Percentiles rank a stretch among this genome's conserved stretches.
These are phyloP conservation scores for Arctium lappa DNA, from an alignment of 129 eudicot genomes.

Conservation along the genomic window DNA sequence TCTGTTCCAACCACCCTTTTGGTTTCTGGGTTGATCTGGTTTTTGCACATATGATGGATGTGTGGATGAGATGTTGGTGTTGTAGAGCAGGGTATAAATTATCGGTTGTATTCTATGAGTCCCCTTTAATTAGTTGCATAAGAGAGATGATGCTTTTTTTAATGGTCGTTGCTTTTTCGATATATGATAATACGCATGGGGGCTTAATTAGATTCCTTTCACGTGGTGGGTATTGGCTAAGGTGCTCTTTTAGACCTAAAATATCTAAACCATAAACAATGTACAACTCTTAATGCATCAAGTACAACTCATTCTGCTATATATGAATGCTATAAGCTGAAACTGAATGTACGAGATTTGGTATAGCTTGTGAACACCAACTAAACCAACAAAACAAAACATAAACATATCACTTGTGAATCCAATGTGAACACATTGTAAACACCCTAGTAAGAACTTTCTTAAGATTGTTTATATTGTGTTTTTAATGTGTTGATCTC, in stretches of 20 bases:
- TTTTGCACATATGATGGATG: slow-evolving; percentile 13
- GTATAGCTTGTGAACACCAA: too few species aligned
- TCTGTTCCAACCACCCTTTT: slow-evolving; percentile 3
- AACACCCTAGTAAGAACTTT: too few species aligned
- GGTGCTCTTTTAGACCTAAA: background rate
- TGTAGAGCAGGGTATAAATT: slow-evolving; percentile 30
- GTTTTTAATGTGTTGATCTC: too few species aligned
- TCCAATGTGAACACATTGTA: too few species aligned
- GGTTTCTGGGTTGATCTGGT: slow-evolving; percentile 21
- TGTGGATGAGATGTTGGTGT: slow-evolving; percentile 22
- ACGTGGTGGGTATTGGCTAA: background rate
- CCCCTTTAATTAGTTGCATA: background rate
- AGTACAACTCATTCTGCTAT: too few species aligned
- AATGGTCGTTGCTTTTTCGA: background rate
- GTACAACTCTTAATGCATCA: background rate
- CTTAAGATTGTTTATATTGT: too few species aligned
- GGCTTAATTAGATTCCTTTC: background rate
- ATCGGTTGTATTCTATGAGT: slow-evolving; percentile 23
- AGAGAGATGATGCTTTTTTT: slow-evolving; percentile 10
- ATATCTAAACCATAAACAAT: background rate
- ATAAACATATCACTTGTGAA: too few species aligned
- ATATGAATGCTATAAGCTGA: too few species aligned
- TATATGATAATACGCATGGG: background rate
- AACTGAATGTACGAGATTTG: too few species aligned
- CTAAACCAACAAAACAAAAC: too few species aligned